Base-by-base conservation (phyloP, 805 yeast species). In the Candida methanosorbosa region DNA sequence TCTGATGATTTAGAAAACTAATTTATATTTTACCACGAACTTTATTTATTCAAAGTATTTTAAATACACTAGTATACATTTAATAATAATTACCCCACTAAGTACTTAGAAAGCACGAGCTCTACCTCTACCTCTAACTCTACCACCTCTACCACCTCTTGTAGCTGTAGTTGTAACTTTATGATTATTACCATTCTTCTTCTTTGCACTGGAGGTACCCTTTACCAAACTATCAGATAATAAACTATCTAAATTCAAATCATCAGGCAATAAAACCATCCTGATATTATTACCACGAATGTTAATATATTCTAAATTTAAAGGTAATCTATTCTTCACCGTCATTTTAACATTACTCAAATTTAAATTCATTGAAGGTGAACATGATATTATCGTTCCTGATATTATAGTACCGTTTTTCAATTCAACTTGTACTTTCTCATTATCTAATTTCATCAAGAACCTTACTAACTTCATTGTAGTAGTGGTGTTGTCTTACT, bases 361-460 rank as follows among this genome's bases (percentile, higher is more conserved):
- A 4, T 85, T 76, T 30, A 88, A 77, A 57, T 88, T 88, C 97
- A 88, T 88, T 42, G 82, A 72, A 19, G 96, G 95, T 3, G 95
- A 69, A 27, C 92, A 95, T 6, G 87, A 75, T 27, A 81, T 75
- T 18, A 90, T 64, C 12, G 88, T 83, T 0, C 97, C 97, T 48
- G 82, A 74, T 5, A 90, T 73, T 5, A 84, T 70, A 4, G 90
- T 83, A 27, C 97, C 97, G 57, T 90, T 86, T 56, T 88, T 90
- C 50, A 90, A 65, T 55, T 88, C 97, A 15, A 88, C 82, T 34
- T 90, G 87, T 2, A 90, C 90, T 33, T 86, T 78, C 59, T 87
- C 97, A 38, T 81, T 78, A 26, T 80, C 74, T 49, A 90, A 64
- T 50, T 86, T 87, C 84, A 84, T 84, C 40, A 90, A 63, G 55